A percentile compares a stretch with the other conserved stretches of the same genome.
Evolutionary conservation across 345 rosid genomes (phyloP).

Genomic region (Heritiera fomes): DNA sequence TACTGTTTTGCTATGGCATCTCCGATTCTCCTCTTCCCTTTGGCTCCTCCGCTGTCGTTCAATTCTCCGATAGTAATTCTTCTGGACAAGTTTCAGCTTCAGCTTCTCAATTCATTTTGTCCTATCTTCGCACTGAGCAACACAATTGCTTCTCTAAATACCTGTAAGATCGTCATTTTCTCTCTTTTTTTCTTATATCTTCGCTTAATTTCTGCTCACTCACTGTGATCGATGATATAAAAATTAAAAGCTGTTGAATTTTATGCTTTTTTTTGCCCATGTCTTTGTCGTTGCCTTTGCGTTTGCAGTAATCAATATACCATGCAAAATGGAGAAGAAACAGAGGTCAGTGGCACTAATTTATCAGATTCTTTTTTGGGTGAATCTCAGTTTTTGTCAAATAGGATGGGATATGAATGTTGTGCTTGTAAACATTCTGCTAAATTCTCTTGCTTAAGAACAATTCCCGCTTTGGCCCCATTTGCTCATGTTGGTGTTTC

Average conservation of each 20-base stretch:
- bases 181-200: no score
- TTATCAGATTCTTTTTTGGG: slow-evolving; percentile 21
- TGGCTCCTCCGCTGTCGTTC: slow-evolving; percentile 73
- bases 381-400: slow-evolving; percentile 24
- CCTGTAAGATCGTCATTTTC: slow-evolving; percentile 44
- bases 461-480: slow-evolving; percentile 59
- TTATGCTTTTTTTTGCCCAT: background rate
- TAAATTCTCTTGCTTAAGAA: slow-evolving; percentile 53
- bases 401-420: slow-evolving; percentile 29
- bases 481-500: slow-evolving; percentile 49
- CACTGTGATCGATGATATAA: background rate
- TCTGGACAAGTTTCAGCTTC: background rate
- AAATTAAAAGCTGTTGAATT: background rate
- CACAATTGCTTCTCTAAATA: slow-evolving; percentile 57
- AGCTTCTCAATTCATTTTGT: slow-evolving; percentile 57
- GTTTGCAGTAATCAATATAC: slow-evolving; percentile 46
- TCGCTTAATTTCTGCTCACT: background rate
- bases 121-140: slow-evolving; percentile 42
- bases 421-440: slow-evolving; percentile 39
- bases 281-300: background rate
- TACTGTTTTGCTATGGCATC: slow-evolving; percentile 61
- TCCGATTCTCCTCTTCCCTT: slow-evolving; percentile 72
- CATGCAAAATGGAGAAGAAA: slow-evolving; percentile 32
- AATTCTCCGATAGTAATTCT: slow-evolving; percentile 44
- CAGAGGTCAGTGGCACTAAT: slow-evolving; percentile 9